These are phyloP conservation scores for Phialocephala subalpina DNA, from an alignment of 2,329 filamentous ascomycete species.

Conservation along the genomic window DNA sequence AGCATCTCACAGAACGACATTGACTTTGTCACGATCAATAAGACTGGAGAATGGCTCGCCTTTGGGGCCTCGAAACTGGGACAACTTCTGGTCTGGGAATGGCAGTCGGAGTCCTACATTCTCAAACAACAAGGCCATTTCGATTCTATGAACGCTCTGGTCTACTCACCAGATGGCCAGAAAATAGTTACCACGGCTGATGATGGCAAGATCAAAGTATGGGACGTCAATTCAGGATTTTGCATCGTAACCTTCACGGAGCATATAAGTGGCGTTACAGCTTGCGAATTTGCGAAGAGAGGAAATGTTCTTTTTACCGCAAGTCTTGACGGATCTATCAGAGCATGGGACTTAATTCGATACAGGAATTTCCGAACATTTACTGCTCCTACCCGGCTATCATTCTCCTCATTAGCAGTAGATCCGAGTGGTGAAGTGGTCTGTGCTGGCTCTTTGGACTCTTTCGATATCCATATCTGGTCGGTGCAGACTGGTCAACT, in stretches of 20 bases:
- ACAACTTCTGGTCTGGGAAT: constrained; percentile 98
- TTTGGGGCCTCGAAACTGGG: constrained; percentile 96
- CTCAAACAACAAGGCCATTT: constrained; percentile 98
- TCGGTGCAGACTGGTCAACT: constrained; percentile 97
- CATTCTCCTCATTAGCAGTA: constrained; percentile 94
- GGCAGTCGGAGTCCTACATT: constrained; percentile 99
- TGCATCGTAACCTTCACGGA: constrained; percentile 98
- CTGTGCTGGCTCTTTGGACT: constrained; percentile 92
- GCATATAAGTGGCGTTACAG: constrained; percentile 92
- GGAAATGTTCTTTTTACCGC: constrained; percentile 96
- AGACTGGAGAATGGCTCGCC: constrained; percentile 94
- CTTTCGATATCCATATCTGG: constrained; percentile 98
- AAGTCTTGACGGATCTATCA: constrained; percentile 90
- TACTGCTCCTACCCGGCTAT: constrained; percentile 88
- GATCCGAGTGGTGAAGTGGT: constrained; percentile 97
- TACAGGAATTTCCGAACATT: constrained; percentile 99
- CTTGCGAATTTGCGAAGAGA: constrained; percentile 93
- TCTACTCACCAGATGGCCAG: constrained; percentile 93
- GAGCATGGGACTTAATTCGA: constrained; percentile 94
- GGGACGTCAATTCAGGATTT: constrained; percentile 96
- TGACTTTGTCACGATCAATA: constrained; percentile 93
- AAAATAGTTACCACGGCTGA: constrained; percentile 93
- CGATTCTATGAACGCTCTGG: constrained; percentile 91
- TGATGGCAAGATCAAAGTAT: constrained; percentile 98
- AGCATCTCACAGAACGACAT: constrained; percentile 98